Evolutionary conservation across 202 grass and related monocot genomes (phyloP), one percentile per base, ranked within the genome.

Genomic region (Thinopyrum obtusiflorum): DNA sequence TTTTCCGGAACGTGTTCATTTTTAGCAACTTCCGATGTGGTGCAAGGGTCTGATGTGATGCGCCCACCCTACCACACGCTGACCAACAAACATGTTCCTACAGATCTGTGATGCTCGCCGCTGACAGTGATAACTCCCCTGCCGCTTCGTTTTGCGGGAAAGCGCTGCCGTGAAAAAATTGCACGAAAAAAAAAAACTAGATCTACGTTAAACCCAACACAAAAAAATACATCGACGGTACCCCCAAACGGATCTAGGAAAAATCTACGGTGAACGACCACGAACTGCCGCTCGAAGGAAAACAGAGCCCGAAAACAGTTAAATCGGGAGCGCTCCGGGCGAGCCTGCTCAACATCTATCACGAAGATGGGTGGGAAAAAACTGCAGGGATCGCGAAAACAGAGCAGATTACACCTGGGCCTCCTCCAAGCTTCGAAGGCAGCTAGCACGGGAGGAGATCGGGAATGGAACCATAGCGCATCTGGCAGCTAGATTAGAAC

Each of bases 1-100:
- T 65, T 91, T 86, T 83, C 24, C 4, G 79, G 89, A 88, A 88
- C 65, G 27, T 74, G 31, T 17, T 39, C 4, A 33, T 73, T 77
- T 70, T 47, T 32, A 46, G 27, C 44, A 9, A 78, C 82, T 74
- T 73, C 65, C 32, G 26, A n/a, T 33, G 21, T 76, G 21, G 70
- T 3, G 44, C 25, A 70, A 29, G 62, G 32, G 53, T 71, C 32
- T 18, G 26, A 85, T 27, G 44, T 35, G 47, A 71, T 85, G 24
- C n/a, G 18, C 55, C 4, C 20, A 59, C 23, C 63, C 3, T 3
- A 59, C 24, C 24, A 49, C 70, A 14, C 27, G 70, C 33, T 47
- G 74, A 36, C 71, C 32, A 72, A 20, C 71, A 82, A 36, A 36
- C 65, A 61, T 33, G 33, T 65, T 47, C 60, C 26, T 78, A 49